phyloP scores from a whole-genome alignment of 305 asterid species.

The Euphrasia arctica region DNA sequence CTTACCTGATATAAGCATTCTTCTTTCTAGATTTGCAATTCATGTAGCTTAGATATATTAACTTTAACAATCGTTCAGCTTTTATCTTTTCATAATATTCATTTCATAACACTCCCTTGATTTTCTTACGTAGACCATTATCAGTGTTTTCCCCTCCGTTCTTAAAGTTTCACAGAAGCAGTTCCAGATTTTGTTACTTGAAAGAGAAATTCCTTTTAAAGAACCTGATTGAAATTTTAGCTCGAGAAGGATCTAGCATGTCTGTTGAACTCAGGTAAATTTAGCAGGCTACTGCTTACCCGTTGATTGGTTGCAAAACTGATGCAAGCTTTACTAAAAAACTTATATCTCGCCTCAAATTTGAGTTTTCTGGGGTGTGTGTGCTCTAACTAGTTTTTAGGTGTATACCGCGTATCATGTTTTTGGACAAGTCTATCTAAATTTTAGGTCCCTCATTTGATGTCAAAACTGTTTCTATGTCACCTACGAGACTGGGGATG shows the following conservation, averaged over 20 bases:
- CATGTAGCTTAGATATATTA: background rate
- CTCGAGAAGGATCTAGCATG: constrained; percentile 53
- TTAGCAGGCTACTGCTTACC: constrained; percentile 46
- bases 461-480: constrained; percentile 23
- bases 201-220: constrained; percentile 54
- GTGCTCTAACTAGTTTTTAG: constrained; percentile 18
- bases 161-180: constrained; percentile 66
- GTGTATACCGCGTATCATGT: too few relatives aligned
- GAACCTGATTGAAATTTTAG: constrained; percentile 68
- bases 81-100: constrained; percentile 13
- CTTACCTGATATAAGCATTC: background rate
- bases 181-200: constrained; percentile 51
- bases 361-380: constrained; percentile 47
- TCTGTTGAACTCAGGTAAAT: constrained; percentile 64
- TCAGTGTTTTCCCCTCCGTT: constrained; percentile 67
- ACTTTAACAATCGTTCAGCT: constrained; percentile 5
- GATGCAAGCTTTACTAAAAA: constrained; percentile 51
- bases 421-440: constrained; percentile 1
- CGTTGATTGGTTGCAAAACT: constrained; percentile 36
- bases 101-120: constrained; percentile 7
- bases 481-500: constrained; percentile 34
- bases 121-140: constrained; percentile 51
- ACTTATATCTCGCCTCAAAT: constrained; percentile 45
- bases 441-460: constrained; percentile 23
- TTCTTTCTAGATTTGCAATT: constrained; percentile 3